Conservation (phyloP, 345 rosid species). For the Cardamine occulta region DNA sequence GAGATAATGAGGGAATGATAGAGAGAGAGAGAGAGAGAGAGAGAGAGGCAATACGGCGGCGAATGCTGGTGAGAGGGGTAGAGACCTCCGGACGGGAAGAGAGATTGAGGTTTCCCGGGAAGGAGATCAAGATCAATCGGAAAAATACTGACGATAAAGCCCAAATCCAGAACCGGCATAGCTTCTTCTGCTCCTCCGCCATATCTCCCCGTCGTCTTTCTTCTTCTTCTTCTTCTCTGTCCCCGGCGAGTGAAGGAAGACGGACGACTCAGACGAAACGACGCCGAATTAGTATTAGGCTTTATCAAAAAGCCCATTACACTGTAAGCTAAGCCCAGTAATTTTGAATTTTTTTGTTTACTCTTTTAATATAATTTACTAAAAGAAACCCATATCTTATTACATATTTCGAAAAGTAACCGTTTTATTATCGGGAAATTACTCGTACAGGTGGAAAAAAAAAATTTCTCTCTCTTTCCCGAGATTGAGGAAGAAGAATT, state of each 20-base stretch:
- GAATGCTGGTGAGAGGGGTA: constrained; percentile 92
- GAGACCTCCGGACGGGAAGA: constrained; percentile 94
- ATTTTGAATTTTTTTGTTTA: no score
- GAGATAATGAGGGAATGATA: neutral
- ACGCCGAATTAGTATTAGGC: constrained; percentile 15
- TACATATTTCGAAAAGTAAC: neutral
- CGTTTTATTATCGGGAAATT: neutral
- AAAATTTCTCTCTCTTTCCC: no score
- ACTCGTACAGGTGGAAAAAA: no score
- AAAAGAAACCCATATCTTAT: neutral
- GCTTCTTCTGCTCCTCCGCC: constrained; percentile 38
- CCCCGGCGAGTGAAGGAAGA: constrained; percentile 36
- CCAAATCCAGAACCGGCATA: constrained; percentile 62
- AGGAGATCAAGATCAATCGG: constrained; percentile 60
- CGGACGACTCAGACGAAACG: constrained; percentile 37
- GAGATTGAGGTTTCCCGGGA: constrained; percentile 63
- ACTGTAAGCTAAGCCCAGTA: neutral
- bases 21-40: constrained; percentile 28
- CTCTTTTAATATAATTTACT: neutral
- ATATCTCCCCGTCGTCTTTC: constrained; percentile 33
- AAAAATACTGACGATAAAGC: constrained; percentile 47
- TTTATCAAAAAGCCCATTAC: constrained; percentile 16
- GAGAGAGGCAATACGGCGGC: constrained; percentile 68
- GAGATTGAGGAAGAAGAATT: neutral
- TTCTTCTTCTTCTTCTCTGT: constrained; percentile 35